Percentiles rank a stretch among this genome's conserved stretches.
phyloP scores from a whole-genome alignment of 352 stramenopile genomes.

The Phytophthora multivora region DNA sequence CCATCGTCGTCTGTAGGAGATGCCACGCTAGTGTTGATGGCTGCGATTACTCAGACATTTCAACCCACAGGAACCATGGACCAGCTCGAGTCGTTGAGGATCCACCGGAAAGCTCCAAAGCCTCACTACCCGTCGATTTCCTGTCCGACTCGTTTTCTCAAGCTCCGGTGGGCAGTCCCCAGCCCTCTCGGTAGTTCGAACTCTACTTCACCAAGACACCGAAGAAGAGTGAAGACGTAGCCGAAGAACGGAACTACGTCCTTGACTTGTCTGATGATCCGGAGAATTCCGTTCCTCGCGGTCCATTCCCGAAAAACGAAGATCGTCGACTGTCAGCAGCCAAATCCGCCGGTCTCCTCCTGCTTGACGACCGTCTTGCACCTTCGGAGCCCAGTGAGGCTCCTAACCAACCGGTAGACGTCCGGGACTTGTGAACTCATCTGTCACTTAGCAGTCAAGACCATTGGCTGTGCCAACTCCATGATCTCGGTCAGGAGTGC shows the following conservation, averaged over 20 bases:
- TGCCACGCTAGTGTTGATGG: constrained; percentile 25
- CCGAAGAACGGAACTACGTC: constrained; percentile 37
- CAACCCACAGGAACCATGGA: constrained; percentile 22
- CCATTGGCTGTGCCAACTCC: constrained; percentile 45
- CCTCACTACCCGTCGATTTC: constrained; percentile 21
- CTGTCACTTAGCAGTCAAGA: constrained; percentile 41
- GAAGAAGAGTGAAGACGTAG: background rate
- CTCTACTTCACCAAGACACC: constrained; percentile 5
- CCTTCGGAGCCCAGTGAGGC: constrained; percentile 1
- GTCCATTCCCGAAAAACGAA: constrained; percentile 34
- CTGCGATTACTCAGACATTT: constrained; percentile 39
- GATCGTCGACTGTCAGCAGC: constrained; percentile 19
- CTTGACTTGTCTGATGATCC: constrained; percentile 28
- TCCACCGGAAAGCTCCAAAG: constrained; percentile 3
- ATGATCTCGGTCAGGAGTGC: constrained; percentile 56
- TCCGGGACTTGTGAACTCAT: constrained; percentile 59
- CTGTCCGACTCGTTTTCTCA: constrained; percentile 13
- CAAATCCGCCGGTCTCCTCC: constrained; percentile 2
- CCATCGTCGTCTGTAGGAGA: constrained; percentile 25
- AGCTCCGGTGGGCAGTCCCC: constrained; percentile 8
- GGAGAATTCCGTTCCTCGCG: background rate
- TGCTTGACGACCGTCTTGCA: constrained; percentile 13
- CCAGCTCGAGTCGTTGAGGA: constrained; percentile 19
- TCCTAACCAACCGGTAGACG: constrained; percentile 19
- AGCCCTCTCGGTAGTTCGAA: constrained; percentile 20